These are phyloP conservation scores for Debaryomyces prosopidis DNA, from an alignment of 805 yeast genomes.

Conservation along the genomic window DNA sequence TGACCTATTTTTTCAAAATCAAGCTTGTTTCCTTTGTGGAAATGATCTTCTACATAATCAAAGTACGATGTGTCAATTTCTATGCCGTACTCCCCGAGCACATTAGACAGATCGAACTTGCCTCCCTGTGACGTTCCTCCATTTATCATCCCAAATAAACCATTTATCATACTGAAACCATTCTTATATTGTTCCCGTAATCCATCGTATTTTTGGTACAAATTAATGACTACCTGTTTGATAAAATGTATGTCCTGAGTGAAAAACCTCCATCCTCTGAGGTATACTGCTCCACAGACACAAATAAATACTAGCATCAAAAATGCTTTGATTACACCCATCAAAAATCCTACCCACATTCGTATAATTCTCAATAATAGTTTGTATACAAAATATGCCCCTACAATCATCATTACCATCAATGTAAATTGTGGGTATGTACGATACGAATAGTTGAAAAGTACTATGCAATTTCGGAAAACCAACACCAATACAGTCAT, in stretches of 20 bases:
- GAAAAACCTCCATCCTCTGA: constrained; percentile 24
- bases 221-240: constrained; percentile 2
- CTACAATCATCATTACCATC: constrained; percentile 11
- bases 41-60: constrained; percentile 11
- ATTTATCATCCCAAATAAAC: neutral
- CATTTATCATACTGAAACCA: neutral
- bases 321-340: constrained; percentile 19
- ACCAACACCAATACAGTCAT: constrained; percentile 14
- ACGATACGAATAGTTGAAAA: constrained; percentile 10
- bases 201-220: neutral
- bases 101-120: neutral
- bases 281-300: constrained; percentile 15
- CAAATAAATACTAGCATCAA: constrained; percentile 13
- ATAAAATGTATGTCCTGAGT: constrained; percentile 16
- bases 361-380: constrained; percentile 12
- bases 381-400: constrained; percentile 19
- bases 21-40: constrained; percentile 3
- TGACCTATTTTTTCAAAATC: constrained; percentile 8
- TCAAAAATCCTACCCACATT: constrained; percentile 22
- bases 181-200: neutral
- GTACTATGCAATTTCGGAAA: constrained; percentile 11
- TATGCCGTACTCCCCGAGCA: constrained; percentile 14
- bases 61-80: constrained; percentile 15
- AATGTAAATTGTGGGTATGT: constrained; percentile 21
- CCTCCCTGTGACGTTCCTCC: constrained; percentile 4